A percentile compares a stretch with the other conserved stretches of the same genome.
Conservation (phyloP, 2,329 filamentous ascomycete species). For the Arthrobotrys megalospora region DNA sequence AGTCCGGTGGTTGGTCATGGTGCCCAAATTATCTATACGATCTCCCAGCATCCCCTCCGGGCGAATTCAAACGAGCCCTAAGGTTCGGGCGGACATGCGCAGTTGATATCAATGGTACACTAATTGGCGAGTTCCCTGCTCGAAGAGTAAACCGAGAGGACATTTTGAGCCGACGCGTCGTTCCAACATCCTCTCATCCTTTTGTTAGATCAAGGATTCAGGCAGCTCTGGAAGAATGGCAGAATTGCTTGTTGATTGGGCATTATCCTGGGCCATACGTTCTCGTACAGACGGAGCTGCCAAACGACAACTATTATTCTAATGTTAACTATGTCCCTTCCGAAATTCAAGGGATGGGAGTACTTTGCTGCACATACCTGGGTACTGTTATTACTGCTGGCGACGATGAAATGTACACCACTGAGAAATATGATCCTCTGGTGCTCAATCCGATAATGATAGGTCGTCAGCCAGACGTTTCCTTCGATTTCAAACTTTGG, state of each 20-base stretch:
- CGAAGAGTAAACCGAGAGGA: conserved; percentile 33
- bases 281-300: conserved; percentile 28
- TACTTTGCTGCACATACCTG: conserved; percentile 31
- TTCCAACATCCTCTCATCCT: conserved; percentile 26
- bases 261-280: conserved; percentile 40
- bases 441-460: conserved; percentile 14
- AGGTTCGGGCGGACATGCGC: background rate
- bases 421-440: conserved; percentile 19
- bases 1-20: conserved; percentile 48
- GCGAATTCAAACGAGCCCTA: conserved; percentile 20
- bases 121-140: conserved; percentile 13
- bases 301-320: conserved; percentile 26
- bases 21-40: conserved; percentile 43
- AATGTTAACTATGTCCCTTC: conserved; percentile 4
- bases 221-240: conserved; percentile 39
- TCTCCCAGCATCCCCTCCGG: conserved; percentile 22
- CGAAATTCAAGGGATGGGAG: background rate
- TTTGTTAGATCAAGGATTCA: conserved; percentile 32
- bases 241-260: conserved; percentile 31
- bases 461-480: conserved; percentile 7
- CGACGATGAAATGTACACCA: conserved; percentile 29
- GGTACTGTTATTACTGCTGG: conserved; percentile 31
- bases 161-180: conserved; percentile 9
- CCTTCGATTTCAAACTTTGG: background rate
- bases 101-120: conserved; percentile 20